Evolutionary conservation across 2,329 filamentous ascomycete species (phyloP), one percentile per base, ranked within the genome.

Genomic region (Penicillium sp.): DNA sequence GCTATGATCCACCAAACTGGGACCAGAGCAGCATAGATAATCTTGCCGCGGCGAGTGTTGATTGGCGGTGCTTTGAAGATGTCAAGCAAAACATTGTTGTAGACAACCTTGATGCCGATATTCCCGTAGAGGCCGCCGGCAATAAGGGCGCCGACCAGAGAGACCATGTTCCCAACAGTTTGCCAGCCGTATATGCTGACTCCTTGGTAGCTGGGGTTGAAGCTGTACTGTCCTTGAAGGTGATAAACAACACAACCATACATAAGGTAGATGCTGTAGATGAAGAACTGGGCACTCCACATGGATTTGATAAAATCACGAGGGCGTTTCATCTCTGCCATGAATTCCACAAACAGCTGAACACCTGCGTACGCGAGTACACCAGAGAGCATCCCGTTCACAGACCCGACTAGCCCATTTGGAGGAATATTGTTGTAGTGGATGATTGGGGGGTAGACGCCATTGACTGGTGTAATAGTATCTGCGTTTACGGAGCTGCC

Each of bases 321-420:
- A 7, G 73, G 72, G 11, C 67, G 63, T 18, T 65, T 62, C 73
- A 76, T 75, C 45, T 76, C 73, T 8, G 77, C 70, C 62, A 81
- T 69, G 48, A 81, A 75, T 37, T 79, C 76, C 19, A 72, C 69
- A 54, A 80, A 81, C 6, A 81, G 61, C 57, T 77, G 73, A 2
- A 75, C 74, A 3, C 79, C 78, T n/a, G 76, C 76, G 46, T 80
- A 81, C 0, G 76, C 72, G 36, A 75, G 77, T 4, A 81, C 77
- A 7, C 70, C 74, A 32, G 76, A 72, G 55, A 76, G 73, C 26
- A 76, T 60, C n/a, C 74, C 74, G 41, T 73, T 74, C 39, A 78
- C 59, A 4, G 70, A 68, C 18, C 65, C 72, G 10, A 69, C 65
- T 9, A 64, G 59, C 1, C 67, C 66, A 3, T 69, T 37, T 15